A percentile compares a stretch with the other conserved stretches of the same genome.
phyloP scores from a whole-genome alignment of 1,139 yeast genomes.

The Diutina pseudorugosa region DNA sequence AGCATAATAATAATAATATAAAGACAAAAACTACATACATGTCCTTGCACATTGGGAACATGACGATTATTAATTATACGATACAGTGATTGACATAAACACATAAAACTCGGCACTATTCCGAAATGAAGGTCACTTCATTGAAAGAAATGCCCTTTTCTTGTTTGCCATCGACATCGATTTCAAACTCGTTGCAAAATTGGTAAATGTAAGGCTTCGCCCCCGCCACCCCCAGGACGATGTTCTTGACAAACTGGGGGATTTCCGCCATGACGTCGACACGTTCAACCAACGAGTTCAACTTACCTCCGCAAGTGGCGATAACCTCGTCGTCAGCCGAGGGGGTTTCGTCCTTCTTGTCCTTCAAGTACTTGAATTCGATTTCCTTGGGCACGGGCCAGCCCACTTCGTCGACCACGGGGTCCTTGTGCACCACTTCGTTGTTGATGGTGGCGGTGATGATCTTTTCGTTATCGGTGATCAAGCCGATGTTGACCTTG shows the following conservation, averaged over 20 bases:
- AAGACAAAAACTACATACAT: not conserved
- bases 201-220: constrained; percentile 93
- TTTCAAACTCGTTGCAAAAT: constrained; percentile 47
- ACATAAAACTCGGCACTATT: constrained; percentile 10
- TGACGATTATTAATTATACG: not conserved
- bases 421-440: constrained; percentile 46
- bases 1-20: too few species aligned
- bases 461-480: constrained; percentile 52
- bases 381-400: constrained; percentile 82
- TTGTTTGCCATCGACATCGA: constrained; percentile 23
- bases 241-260: constrained; percentile 85
- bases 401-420: constrained; percentile 64
- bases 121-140: constrained; percentile 72
- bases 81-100: not conserved
- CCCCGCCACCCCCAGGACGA: constrained; percentile 91
- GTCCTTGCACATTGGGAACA: not conserved
- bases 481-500: constrained; percentile 68
- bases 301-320: constrained; percentile 40
- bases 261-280: constrained; percentile 97
- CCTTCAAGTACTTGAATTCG: constrained; percentile 32
- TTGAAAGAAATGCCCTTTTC: constrained; percentile 65
- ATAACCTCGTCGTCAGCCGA: constrained; percentile 19
- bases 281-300: constrained; percentile 61
- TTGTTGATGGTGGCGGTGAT: constrained; percentile 58
- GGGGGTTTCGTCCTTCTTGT: constrained; percentile 5